Base-by-base conservation (phyloP, 129 eudicot species). In the Lactuca sativa region DNA sequence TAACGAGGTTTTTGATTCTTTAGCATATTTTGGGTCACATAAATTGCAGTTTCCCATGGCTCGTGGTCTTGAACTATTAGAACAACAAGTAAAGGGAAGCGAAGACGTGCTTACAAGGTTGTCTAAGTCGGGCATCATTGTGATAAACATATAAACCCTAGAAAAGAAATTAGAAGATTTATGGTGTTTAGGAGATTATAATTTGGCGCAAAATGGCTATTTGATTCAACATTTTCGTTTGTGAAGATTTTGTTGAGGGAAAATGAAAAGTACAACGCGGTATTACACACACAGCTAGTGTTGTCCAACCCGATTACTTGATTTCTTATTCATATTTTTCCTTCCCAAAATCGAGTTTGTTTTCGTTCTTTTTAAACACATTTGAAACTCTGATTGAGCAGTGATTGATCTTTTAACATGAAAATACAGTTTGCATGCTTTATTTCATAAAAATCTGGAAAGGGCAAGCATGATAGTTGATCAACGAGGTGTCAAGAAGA, bases 371-470 rank as follows among this genome's bases (percentile, higher is more conserved):
- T 64, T 30, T 13, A 21, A 63, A 21, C 25, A 59, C 33, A 31
- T 2, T 43, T 43, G 66, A 65, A 70, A 25, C 62, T 57, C 33
- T 49, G 62, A 12, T 40, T 31, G 18, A 21, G 32, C 88, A 88
- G 96, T 92, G 59, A 84, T 52, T 37, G 32, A 6, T 15, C 33
- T 37, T 62, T 44, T 44, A 2, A 8, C n/a, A 44, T 44, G 2
- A 2, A 0, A 21, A 41, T 8, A 18, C 76, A 82, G 90, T 57
- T 80, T 90, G 80, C 86, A 78, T 70, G 72, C 80, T 51, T 37
- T 92, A 70, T 92, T 86, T 63, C 96, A 89, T 11, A 89, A 84
- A 41, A 92, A 92, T 64, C 62, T 92, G 60, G 98, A 92, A 80
- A 77, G 85, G 63, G 96, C 96, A 3, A 82, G 88, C n/a, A 82